phyloP scores from a whole-genome alignment of 1,139 yeast species.

The Torulaspora pretoriensis region DNA sequence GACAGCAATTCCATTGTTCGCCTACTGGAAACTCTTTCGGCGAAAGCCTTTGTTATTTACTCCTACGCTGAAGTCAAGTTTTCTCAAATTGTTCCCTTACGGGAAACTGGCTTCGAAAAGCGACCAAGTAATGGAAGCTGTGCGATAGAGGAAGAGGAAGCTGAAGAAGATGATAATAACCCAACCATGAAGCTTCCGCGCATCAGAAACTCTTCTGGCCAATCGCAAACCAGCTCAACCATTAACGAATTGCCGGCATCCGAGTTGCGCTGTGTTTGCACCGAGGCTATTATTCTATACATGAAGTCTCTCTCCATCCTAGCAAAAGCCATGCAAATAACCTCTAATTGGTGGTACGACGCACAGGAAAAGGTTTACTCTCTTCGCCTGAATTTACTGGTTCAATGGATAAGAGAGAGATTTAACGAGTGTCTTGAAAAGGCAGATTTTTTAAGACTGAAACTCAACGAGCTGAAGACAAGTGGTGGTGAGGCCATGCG shows the following conservation, averaged over 20 bases:
- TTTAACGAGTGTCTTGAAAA: constrained; percentile 86
- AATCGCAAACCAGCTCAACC: constrained; percentile 19
- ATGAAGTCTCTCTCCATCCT: constrained; percentile 76
- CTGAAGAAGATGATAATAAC: constrained; percentile 14
- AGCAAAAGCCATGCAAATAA: constrained; percentile 80
- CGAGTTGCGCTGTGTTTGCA: constrained; percentile 25
- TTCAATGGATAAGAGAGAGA: constrained; percentile 87
- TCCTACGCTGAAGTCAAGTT: constrained; percentile 89
- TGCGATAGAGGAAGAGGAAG: constrained; percentile 24
- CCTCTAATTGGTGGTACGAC: constrained; percentile 84
- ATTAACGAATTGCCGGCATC: constrained; percentile 47
- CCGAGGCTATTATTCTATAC: constrained; percentile 78
- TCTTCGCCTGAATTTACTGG: constrained; percentile 64
- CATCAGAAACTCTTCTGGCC: constrained; percentile 12
- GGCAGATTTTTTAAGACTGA: constrained; percentile 62
- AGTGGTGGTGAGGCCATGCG: constrained; percentile 12
- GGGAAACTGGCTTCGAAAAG: constrained; percentile 24
- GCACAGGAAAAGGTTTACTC: constrained; percentile 41
- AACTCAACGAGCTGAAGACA: constrained; percentile 18
- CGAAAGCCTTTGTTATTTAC: constrained; percentile 85
- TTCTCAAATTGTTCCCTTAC: constrained; percentile 69
- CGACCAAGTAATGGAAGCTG: constrained; percentile 32
- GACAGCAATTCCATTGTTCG: constrained; percentile 38
- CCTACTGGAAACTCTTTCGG: constrained; percentile 70
- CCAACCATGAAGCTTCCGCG: constrained; percentile 4